Base-by-base conservation (phyloP, 2,329 filamentous ascomycete species). In the Aspergillus pseudonomiae region DNA sequence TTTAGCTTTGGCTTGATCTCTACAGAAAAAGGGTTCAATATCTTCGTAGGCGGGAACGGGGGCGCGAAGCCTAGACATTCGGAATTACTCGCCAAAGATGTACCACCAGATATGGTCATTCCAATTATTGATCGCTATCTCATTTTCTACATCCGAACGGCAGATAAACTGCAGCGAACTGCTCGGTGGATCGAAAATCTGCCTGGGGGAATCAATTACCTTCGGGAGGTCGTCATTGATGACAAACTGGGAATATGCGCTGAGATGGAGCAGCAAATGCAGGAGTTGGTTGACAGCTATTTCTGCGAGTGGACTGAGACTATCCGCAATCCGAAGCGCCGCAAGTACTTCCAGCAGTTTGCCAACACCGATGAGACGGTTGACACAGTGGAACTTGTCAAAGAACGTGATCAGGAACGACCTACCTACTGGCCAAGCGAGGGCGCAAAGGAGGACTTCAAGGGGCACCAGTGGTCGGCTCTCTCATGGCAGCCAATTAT, bases 301-400 rank as follows among this genome's bases (percentile, higher is more conserved):
- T 96, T 95, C 80, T 93, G 93, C 80, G 93, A 97, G 79, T 97
- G 93, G 93, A 92, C 91, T 16, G 91, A 94, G 76, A 91, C 90
- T 0, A 84, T 97, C 74, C 86, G 86, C 54, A 84, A 88, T 63
- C 91, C 91, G 0, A 85, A 86, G 56, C 86, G 89, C 43, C 84
- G 86, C 6, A 87, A 86, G 65, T 85, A 87, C 66, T 97, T 97
- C 83, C 81, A 83, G 48, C 93, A 96, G 78, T 97, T 97, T 74
- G 88, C 88, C 73, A 97, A 97, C 82, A 94, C 92, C 0, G 75
- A 82, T 16, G 92, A 94, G n/a, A 86, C 82, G 1, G 78, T 88
- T 48, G 87, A 91, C 50, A 87, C 82, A 3, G 86, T 93, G 66
- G 93, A 96, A 67, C 81, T 87, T 6, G 86, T 93, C 63, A 76